A percentile compares a stretch with the other conserved stretches of the same genome.
Evolutionary conservation across 306 rosid species (phyloP).

Genomic region (Castanea mollissima): DNA sequence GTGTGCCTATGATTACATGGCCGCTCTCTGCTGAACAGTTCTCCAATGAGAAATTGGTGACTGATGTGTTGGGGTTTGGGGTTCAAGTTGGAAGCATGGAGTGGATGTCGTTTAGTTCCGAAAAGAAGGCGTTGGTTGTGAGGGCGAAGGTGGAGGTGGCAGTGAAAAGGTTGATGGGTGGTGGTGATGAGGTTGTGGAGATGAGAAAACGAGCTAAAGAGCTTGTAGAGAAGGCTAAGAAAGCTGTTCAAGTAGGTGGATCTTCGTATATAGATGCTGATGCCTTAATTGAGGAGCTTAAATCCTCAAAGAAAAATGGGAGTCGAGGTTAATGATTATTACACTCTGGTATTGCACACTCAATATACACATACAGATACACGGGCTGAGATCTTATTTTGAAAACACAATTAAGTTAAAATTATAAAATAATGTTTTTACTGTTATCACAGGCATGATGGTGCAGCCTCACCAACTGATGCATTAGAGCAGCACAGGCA

Average conservation of each 20-base stretch:
- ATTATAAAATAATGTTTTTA: no score
- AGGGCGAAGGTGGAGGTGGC: constrained; percentile 49
- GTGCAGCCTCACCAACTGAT: no score
- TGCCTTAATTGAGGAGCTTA: constrained; percentile 44
- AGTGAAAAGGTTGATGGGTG: constrained; percentile 46
- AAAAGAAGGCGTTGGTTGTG: constrained; percentile 36
- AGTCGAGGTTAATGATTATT: no score
- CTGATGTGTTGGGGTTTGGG: constrained; percentile 49
- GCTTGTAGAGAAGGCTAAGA: constrained; percentile 37
- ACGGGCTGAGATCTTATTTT: no score
- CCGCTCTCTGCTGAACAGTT: constrained; percentile 75
- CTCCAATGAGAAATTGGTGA: constrained; percentile 62
- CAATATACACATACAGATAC: no score
- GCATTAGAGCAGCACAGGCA: no score
- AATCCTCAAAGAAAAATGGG: constrained; percentile 11
- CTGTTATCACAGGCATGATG: no score
- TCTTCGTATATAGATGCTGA: constrained; percentile 35
- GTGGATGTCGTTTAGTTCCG: constrained; percentile 39
- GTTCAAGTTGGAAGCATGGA: constrained; percentile 58
- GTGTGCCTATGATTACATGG: constrained; percentile 69
- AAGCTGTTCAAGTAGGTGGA: constrained; percentile 52
- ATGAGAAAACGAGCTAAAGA: constrained; percentile 42
- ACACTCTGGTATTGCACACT: no score
- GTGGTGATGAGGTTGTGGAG: constrained; percentile 40
- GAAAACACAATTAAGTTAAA: no score